Conservation (phyloP, 2,329 filamentous ascomycete species). For the Elsinoe australis region DNA sequence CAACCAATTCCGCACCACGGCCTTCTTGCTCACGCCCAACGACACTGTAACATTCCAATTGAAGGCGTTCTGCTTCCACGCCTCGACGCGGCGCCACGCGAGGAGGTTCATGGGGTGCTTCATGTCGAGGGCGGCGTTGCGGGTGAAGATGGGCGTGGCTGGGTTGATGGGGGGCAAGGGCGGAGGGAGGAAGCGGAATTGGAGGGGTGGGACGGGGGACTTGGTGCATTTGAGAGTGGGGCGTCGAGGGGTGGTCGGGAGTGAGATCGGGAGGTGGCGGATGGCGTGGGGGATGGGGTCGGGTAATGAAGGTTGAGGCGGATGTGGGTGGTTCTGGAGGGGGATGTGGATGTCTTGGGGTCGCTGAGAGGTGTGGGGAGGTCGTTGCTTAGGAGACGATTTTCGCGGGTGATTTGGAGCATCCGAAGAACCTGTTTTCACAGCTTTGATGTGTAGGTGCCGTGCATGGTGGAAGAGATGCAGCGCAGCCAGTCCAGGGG, state of each 20-base stretch:
- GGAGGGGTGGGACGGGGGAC: slow-evolving; percentile 14
- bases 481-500: slow-evolving; percentile 19
- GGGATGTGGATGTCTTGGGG: slow-evolving; percentile 3
- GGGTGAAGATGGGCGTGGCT: slow-evolving; percentile 24
- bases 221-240: not conserved
- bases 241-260: not conserved
- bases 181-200: slow-evolving; percentile 21
- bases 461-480: not conserved
- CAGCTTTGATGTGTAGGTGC: too few species aligned
- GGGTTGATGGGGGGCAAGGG: slow-evolving; percentile 23
- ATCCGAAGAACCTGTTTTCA: too few species aligned
- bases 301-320: not conserved
- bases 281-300: slow-evolving; percentile 7
- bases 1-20: slow-evolving; percentile 42
- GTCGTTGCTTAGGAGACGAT: too few species aligned
- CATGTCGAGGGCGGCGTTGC: slow-evolving; percentile 22
- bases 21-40: slow-evolving; percentile 31
- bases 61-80: slow-evolving; percentile 34
- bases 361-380: too few species aligned
- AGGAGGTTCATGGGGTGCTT: slow-evolving; percentile 31
- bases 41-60: slow-evolving; percentile 42
- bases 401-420: too few species aligned
- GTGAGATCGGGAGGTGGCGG: slow-evolving; percentile 6
- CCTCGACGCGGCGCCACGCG: slow-evolving; percentile 21
- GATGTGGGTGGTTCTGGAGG: not conserved